Evolutionary conservation across 2,329 filamentous ascomycete species (phyloP), one percentile per base, ranked within the genome.

Genomic region (Clonostachys chloroleuca): DNA sequence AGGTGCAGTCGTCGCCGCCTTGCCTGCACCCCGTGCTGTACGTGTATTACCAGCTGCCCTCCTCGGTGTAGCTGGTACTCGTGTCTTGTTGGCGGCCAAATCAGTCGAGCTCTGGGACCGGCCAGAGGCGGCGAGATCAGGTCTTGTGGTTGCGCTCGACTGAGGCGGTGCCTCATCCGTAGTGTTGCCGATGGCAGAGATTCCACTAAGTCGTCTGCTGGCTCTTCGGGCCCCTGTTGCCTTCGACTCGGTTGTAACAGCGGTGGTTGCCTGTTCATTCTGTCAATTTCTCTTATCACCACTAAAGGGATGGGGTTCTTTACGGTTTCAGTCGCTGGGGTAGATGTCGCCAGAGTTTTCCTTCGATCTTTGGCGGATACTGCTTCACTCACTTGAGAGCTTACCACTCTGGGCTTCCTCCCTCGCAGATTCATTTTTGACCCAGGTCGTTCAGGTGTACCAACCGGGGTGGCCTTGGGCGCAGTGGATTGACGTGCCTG

Each of bases 351-450:
- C 41, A 86, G 77, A 1, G 84, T 89, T 51, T 73, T 85, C 46
- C 86, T 72, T 34, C 86, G 77, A 52, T 69, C 72, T 53, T 69
- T 72, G 9, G 54, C 10, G 24, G 24, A 30, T 6, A 55, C 47
- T 45, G 56, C 54, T 36, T 59, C 74, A 44, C 77, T 76, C 12
- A 78, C 74, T 3, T 75, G 73, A n/a, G 74, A 69, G 10, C 76
- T 72, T n/a, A 73, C 68, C 5, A 78, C 68, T 46, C 75, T 83
- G 8, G 74, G 64, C 60, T 86, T 90, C 51, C 89, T 81, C 48
- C 86, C 83, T 34, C 91, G 81, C 46, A 94, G 71, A 51, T 89
- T 84, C 79, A 86, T 87, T 49, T 86, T 77, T 5, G 67, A 67
- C n/a, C 75, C 78, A 6, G 80, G 74, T 12, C 72, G 63, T 4